Base-by-base conservation (phyloP, 805 yeast genomes). In the Metschnikowia rubicola region DNA sequence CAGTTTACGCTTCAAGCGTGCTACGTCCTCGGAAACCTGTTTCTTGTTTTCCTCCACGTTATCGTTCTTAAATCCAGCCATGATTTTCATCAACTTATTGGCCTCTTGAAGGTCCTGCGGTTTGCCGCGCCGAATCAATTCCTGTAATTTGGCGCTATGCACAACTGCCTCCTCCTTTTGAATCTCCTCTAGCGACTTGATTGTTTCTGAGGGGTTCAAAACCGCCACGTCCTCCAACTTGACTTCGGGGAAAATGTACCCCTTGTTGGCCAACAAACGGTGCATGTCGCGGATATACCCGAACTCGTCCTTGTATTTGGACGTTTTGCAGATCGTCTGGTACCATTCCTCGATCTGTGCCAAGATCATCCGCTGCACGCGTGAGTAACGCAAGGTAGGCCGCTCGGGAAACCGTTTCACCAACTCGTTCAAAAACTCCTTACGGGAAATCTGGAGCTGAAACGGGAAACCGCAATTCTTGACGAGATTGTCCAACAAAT, bases 401-500 rank as follows among this genome's bases (percentile, higher is more conserved):
- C 88, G 81, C 62, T 91, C 97, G 2, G 98, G 98, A 70, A 94
- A 94, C 63, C 88, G 72, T 59, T 88, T 86, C 21, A 94, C 99
- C 60, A 94, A 77, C 62, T 89, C 96, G 64, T 94, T 94, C 60
- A 94, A 75, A 58, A 94, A 94, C 64, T 92, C 98, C 67, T 94
- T 91, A 50, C 98, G 79, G 3, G 96, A 87, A 44, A 94, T 88
- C 68, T 94, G 99, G 40, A 94, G 74, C 56, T 94, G 99, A 69
- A 94, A 81, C 8, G 99, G 97, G 65, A 92, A 94, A 5, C 98
- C 99, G 71, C 99, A 94, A 71, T 94, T 94, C 70, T 94, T 94
- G 44, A 94, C 99, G 57, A 94, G 73, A 44, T 88, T 88, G 63
- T 94, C 99, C 51, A 94, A 77, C 42, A 88, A 69, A 1, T 90